Base-by-base conservation (phyloP, 1,284 basidiomycete genomes). In the Caloboletus inedulis region DNA sequence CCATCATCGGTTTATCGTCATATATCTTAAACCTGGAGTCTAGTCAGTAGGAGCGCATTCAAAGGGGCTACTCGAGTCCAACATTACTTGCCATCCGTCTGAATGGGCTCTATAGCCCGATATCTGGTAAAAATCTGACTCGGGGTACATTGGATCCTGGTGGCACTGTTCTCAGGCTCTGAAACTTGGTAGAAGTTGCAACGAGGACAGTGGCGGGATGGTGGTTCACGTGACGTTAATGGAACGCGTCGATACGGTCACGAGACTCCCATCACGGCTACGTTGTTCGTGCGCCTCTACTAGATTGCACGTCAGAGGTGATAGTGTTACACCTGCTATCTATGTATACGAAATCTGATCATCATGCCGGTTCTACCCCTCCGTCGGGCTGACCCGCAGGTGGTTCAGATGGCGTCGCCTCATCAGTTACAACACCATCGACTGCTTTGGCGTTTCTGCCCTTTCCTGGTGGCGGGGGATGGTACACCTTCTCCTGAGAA, bases 391-490 rank as follows among this genome's bases (percentile, higher is more conserved):
- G 47, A 3, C 14, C 25, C 13, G 8, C 30, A 21, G 34, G 30
- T 34, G 25, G 36, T 30, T 41, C 52, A 14, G 51, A 35, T 29
- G 36, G 19, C 21, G 27, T 25, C 21, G 36, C 29, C 23, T 43
- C 43, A 10, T 49, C 40, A 16, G 35, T 40, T 4, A 43, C 51
- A 30, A 35, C 18, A 14, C 51, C 52, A 33, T 58, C 57, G 16
- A 49, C 50, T 2, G 14, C 43, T 16, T 59, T 66, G 8, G 73
- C 73, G 48, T 81, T 82, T 69, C 78, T 87, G 39, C 85, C 86
- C 59, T 84, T 89, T 2, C 87, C 87, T 0, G 85, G 85, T 2
- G 87, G 88, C 10, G 87, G 87, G 3, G 88, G 88, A 61, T 85
- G 84, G 74, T 89, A 89, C 7, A 85, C 81, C 63, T 88, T 88